Percentiles rank a stretch among this genome's conserved stretches.
These are phyloP conservation scores for Vigna radiata DNA, from an alignment of 306 rosid genomes.

Conservation along the genomic window DNA sequence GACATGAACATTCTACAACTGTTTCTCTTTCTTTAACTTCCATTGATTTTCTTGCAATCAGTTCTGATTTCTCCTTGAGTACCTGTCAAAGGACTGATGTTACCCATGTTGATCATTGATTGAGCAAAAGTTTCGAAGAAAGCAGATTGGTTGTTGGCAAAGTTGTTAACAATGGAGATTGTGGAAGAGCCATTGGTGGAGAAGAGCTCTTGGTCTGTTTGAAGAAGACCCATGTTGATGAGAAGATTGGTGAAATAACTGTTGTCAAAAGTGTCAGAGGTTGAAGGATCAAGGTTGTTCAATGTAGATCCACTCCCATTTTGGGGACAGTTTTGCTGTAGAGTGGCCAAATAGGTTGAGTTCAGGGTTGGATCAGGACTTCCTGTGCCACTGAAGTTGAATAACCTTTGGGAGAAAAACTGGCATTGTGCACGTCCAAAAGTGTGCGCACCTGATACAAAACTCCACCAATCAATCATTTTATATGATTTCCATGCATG, in stretches of 20 bases:
- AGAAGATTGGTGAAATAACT: conserved; percentile 60
- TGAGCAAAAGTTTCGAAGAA: conserved; percentile 64
- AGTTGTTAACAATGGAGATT: conserved; percentile 59
- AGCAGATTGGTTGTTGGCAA: conserved; percentile 57
- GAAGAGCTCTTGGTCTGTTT: conserved; percentile 65
- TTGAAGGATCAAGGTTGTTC: conserved; percentile 57
- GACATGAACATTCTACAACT: neutral
- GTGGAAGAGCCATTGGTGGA: conserved; percentile 59
- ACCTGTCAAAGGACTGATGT: conserved; percentile 64
- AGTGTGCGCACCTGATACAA: conserved; percentile 67
- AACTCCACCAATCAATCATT: neutral
- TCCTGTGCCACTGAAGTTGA: conserved; percentile 57
- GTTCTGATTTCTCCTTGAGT: conserved; percentile 65
- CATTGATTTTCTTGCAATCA: conserved; percentile 68
- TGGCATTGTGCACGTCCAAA: conserved; percentile 75
- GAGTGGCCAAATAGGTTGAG: conserved; percentile 58
- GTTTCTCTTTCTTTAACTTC: conserved; percentile 46
- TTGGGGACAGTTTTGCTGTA: conserved; percentile 70
- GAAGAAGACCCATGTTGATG: conserved; percentile 58
- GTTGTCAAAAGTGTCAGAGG: conserved; percentile 62
- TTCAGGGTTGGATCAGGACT: conserved; percentile 69
- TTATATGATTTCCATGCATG: no score
- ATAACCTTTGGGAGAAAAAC: conserved; percentile 55
- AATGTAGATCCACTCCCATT: conserved; percentile 52
- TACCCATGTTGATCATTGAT: conserved; percentile 82